Conservation (phyloP, 352 stramenopile genomes). For the Pythium aphanidermatum region DNA sequence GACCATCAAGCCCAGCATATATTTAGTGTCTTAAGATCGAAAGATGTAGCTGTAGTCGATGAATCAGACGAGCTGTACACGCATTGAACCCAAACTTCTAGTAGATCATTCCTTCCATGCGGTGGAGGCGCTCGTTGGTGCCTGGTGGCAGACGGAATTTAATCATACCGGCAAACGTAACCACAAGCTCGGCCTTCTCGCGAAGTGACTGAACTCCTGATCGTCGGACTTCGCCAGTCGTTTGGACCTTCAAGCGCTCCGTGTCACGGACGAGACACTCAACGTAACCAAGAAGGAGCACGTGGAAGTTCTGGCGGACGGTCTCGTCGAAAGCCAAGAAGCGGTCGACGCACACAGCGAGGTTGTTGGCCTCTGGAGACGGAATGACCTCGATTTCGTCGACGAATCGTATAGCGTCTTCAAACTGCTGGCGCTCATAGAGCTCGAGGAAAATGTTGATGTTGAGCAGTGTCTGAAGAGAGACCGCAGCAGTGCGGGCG, state of each 20-base stretch:
- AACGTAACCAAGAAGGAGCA: slow-evolving; percentile 81
- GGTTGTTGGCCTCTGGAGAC: slow-evolving; percentile 49
- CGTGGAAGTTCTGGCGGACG: slow-evolving; percentile 82
- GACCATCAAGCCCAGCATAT: no score
- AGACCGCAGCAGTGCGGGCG: slow-evolving; percentile 55
- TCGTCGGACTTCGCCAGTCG: slow-evolving; percentile 47
- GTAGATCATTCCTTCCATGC: slow-evolving; percentile 87
- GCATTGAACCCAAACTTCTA: slow-evolving; percentile 31
- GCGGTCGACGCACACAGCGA: slow-evolving; percentile 69
- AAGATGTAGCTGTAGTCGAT: neutral
- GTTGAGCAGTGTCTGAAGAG: slow-evolving; percentile 85
- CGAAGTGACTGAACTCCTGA: slow-evolving; percentile 41
- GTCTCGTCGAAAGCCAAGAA: slow-evolving; percentile 77
- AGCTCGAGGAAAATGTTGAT: slow-evolving; percentile 84
- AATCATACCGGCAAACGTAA: slow-evolving; percentile 86
- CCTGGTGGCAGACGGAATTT: slow-evolving; percentile 79
- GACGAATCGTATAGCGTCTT: slow-evolving; percentile 79
- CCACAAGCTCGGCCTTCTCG: slow-evolving; percentile 72
- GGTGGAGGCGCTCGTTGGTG: slow-evolving; percentile 80
- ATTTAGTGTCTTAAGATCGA: neutral
- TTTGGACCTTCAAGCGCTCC: slow-evolving; percentile 72
- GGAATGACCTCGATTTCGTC: slow-evolving; percentile 73
- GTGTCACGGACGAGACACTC: slow-evolving; percentile 81
- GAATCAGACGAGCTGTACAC: neutral
- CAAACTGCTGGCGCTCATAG: slow-evolving; percentile 75